phyloP scores from a whole-genome alignment of 2,329 filamentous ascomycete genomes.

The Metarhizium robertsii region DNA sequence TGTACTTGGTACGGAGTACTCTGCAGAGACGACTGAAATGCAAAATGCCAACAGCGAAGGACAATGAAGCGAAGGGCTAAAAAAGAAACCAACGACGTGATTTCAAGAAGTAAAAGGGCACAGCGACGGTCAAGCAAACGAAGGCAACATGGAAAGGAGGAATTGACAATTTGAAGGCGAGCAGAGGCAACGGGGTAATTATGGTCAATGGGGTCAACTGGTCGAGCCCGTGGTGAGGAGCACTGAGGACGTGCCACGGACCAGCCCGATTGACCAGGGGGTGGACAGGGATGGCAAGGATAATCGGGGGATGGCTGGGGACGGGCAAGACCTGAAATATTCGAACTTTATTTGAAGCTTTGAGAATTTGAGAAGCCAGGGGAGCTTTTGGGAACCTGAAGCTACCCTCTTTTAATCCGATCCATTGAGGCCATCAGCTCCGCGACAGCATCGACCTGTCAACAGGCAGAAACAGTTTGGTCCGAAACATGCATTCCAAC shows the following conservation, averaged over 20 bases:
- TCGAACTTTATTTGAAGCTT: not conserved
- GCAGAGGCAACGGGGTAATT: not conserved
- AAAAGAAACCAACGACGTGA: not conserved
- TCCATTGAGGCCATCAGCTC: too few relatives aligned
- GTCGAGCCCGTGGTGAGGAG: not conserved
- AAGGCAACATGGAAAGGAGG: not conserved
- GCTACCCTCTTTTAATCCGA: too few relatives aligned
- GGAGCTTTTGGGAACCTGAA: too few relatives aligned
- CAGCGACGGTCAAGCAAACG: not conserved
- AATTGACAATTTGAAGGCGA: not conserved
- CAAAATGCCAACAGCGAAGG: not conserved
- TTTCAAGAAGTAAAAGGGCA: not conserved
- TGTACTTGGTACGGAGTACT: too few relatives aligned
- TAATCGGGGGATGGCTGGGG: not conserved
- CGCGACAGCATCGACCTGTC: too few relatives aligned
- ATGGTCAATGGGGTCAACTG: not conserved
- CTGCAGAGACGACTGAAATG: not conserved
- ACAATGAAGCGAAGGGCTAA: not conserved
- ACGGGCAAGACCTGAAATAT: not conserved
- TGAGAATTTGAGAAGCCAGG: too few relatives aligned
- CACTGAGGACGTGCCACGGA: not conserved
- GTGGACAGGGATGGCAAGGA: not conserved
- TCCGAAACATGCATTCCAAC: not conserved
- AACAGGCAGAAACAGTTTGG: too few relatives aligned
- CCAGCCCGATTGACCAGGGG: constrained; percentile 3